These are phyloP conservation scores for Primulina tabacum DNA, from an alignment of 257 asterid species.

Conservation along the genomic window DNA sequence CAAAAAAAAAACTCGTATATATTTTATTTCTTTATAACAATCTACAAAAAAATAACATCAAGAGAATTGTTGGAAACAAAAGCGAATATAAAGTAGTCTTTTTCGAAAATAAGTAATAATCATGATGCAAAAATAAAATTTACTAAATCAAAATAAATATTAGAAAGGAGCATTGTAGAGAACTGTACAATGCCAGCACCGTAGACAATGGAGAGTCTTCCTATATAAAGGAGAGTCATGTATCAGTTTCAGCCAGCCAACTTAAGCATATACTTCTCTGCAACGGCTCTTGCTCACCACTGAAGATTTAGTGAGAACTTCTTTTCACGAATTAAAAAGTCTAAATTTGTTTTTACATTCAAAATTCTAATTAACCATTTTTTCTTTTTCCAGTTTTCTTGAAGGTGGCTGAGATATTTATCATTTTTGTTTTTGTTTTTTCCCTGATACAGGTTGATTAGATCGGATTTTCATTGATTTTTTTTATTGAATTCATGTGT, in stretches of 20 bases:
- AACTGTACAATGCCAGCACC: constrained; percentile 14
- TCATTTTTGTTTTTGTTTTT: constrained; percentile 6
- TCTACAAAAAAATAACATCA: no score
- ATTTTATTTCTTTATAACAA: no score
- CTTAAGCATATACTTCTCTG: constrained; percentile 23
- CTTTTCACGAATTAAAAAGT: constrained; percentile 12
- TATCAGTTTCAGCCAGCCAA: constrained; percentile 20
- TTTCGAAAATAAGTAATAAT: no score
- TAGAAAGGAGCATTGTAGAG: neutral
- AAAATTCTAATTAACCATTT: neutral
- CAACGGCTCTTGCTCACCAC: constrained; percentile 24
- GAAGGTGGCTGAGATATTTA: constrained; percentile 29
- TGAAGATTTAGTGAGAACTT: neutral
- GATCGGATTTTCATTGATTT: constrained; percentile 14
- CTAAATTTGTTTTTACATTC: constrained; percentile 6
- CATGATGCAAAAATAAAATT: no score
- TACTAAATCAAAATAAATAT: no score
- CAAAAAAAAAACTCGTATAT: no score
- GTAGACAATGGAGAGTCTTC: constrained; percentile 23
- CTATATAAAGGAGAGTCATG: constrained; percentile 6
- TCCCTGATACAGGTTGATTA: constrained; percentile 21
- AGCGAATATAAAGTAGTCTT: no score
- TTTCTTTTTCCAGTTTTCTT: neutral
- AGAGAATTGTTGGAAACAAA: no score
- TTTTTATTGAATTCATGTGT: neutral